A percentile compares a stretch with the other conserved stretches of the same genome.
phyloP scores from a whole-genome alignment of 2,329 filamentous ascomycete genomes.

The Graphiopsis chlorocephala region DNA sequence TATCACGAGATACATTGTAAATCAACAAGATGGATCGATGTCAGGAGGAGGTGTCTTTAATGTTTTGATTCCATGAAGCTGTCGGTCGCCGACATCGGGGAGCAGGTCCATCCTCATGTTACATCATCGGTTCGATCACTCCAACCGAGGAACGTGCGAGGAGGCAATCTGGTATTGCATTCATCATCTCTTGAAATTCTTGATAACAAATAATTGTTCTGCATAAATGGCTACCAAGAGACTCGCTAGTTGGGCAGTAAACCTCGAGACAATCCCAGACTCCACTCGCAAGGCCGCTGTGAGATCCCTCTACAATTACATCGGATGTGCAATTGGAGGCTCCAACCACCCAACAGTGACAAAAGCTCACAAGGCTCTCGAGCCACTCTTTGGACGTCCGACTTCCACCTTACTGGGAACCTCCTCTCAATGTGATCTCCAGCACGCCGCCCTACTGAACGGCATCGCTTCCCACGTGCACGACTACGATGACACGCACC shows the following conservation, averaged over 20 bases:
- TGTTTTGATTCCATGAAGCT: background rate
- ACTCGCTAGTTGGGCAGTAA: slow-evolving; percentile 48
- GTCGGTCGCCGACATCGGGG: background rate
- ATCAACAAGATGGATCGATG: background rate
- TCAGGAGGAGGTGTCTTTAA: background rate
- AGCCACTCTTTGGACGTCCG: slow-evolving; percentile 38
- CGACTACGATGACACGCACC: slow-evolving; percentile 57
- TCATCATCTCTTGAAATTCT: background rate
- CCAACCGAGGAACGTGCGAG: too few species aligned
- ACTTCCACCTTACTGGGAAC: slow-evolving; percentile 39
- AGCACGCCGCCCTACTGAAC: slow-evolving; percentile 53
- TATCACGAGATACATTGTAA: background rate
- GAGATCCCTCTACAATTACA: slow-evolving; percentile 54
- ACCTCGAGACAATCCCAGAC: slow-evolving; percentile 41
- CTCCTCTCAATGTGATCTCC: slow-evolving; percentile 42
- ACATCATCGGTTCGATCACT: background rate
- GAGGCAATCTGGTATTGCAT: background rate
- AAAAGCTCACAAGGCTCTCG: slow-evolving; percentile 38
- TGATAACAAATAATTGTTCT: background rate
- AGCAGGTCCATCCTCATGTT: background rate
- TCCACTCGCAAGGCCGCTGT: slow-evolving; percentile 45
- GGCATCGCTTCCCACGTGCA: slow-evolving; percentile 56
- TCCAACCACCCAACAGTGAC: slow-evolving; percentile 46
- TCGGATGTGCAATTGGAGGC: slow-evolving; percentile 53
- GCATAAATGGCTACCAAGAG: slow-evolving; percentile 46